A percentile compares a stretch with the other conserved stretches of the same genome.
Evolutionary conservation across 768 basidiomycete species (phyloP).

Genomic region (Leccinum olivaceopallidum): DNA sequence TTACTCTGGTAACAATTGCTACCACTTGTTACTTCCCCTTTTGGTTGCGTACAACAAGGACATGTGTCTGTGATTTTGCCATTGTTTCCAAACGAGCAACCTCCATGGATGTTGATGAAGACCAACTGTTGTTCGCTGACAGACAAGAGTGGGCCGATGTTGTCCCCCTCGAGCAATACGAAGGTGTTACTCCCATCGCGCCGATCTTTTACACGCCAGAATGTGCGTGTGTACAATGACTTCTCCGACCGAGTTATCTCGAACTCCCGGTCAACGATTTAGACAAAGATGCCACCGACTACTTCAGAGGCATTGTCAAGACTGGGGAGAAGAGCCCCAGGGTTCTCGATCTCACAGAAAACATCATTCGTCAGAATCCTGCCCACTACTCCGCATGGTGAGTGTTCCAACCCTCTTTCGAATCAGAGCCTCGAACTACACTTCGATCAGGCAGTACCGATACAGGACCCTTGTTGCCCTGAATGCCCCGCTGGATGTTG

Average conservation of each 20-base stretch:
- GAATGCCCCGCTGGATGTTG: conserved; percentile 65
- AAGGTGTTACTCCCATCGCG: conserved; percentile 74
- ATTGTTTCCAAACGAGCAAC: not conserved
- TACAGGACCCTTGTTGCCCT: conserved; percentile 81
- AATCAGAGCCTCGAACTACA: not conserved
- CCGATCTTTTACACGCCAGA: conserved; percentile 89
- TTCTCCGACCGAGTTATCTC: conserved; percentile 4
- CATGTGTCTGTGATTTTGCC: not conserved
- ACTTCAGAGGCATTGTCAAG: conserved; percentile 85
- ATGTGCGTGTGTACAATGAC: conserved; percentile 55
- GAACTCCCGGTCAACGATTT: conserved; percentile 10
- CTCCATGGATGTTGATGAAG: conserved; percentile 19
- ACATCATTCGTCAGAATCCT: conserved; percentile 88
- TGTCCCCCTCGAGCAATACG: conserved; percentile 77
- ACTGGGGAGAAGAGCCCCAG: conserved; percentile 76
- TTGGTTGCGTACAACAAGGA: not conserved
- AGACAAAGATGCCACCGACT: conserved; percentile 94
- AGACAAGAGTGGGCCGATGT: conserved; percentile 81
- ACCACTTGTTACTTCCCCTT: not conserved
- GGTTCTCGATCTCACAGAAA: conserved; percentile 85
- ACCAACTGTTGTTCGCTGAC: conserved; percentile 49
- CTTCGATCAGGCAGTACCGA: conserved; percentile 80
- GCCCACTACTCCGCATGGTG: conserved; percentile 98
- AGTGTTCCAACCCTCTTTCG: conserved; percentile 21
- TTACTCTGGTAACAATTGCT: not conserved